These are phyloP conservation scores for Leavenworthia alabamica DNA, from an alignment of 345 rosid species.

Conservation along the genomic window DNA sequence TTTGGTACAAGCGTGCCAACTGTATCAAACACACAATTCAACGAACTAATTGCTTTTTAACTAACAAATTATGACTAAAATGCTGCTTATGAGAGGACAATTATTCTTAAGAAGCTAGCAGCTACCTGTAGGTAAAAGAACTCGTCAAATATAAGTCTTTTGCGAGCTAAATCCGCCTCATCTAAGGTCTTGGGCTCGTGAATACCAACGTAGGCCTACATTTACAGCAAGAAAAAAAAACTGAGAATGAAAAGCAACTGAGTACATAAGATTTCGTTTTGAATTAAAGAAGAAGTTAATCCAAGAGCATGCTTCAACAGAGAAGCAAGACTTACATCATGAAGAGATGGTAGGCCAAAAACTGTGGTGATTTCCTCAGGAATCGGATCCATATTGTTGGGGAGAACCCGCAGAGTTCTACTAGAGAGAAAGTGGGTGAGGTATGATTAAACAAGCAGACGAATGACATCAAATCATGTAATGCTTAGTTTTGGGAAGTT, in stretches of 20 bases:
- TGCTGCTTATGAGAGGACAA: conserved; percentile 3
- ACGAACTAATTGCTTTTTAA: neutral
- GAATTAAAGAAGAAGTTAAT: neutral
- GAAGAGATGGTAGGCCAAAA: conserved; percentile 65
- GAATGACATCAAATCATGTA: conserved; percentile 2
- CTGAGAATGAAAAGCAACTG: neutral
- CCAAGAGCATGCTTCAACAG: conserved; percentile 11
- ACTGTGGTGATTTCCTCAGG: conserved; percentile 59
- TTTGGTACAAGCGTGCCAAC: conserved; percentile 87
- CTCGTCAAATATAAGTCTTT: conserved; percentile 85
- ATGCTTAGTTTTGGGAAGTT: conserved; percentile 1
- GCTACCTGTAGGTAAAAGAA: conserved; percentile 93
- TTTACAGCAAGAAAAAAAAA: conserved; percentile 21
- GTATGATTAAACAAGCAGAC: neutral
- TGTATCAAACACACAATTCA: conserved; percentile 32
- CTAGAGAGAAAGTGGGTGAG: conserved; percentile 7
- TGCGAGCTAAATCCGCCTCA: conserved; percentile 93
- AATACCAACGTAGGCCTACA: conserved; percentile 76
- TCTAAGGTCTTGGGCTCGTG: conserved; percentile 73
- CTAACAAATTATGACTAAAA: conserved; percentile 11
- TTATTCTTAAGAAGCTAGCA: neutral
- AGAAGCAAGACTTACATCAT: conserved; percentile 48
- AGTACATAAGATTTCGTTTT: neutral
- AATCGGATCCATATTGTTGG: conserved; percentile 61
- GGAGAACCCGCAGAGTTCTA: conserved; percentile 62